phyloP scores from a whole-genome alignment of 805 yeast species.

The Zygosaccharomyces bisporus region DNA sequence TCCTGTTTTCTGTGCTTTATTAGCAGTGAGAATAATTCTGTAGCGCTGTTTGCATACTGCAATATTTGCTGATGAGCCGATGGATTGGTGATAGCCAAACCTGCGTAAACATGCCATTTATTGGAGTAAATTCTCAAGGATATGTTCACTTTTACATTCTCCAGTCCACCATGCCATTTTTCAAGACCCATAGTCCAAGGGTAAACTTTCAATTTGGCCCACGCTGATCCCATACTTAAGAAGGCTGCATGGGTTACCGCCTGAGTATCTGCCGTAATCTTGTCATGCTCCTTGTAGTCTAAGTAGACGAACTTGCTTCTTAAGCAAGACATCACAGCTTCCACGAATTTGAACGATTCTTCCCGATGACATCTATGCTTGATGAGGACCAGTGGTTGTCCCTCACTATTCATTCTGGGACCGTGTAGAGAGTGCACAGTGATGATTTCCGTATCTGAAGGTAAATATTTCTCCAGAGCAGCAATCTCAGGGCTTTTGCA shows the following conservation, averaged over 20 bases:
- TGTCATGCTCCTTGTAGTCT: constrained; percentile 86
- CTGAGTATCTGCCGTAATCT: constrained; percentile 96
- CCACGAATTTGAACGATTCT: constrained; percentile 57
- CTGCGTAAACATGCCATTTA: constrained; percentile 98
- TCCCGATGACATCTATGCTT: constrained; percentile 59
- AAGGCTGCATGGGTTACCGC: constrained; percentile 99
- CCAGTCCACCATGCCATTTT: constrained; percentile 90
- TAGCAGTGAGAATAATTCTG: constrained; percentile 81
- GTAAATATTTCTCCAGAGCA: constrained; percentile 76
- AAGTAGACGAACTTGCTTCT: constrained; percentile 73
- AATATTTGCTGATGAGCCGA: constrained; percentile 87
- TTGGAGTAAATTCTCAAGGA: constrained; percentile 86
- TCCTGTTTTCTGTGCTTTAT: constrained; percentile 61
- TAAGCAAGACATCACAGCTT: constrained; percentile 62
- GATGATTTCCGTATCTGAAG: constrained; percentile 76
- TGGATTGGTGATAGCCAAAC: constrained; percentile 92
- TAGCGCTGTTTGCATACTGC: constrained; percentile 82
- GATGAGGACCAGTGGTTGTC: constrained; percentile 89
- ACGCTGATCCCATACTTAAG: constrained; percentile 93
- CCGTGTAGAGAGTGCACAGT: constrained; percentile 94
- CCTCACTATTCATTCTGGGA: constrained; percentile 80
- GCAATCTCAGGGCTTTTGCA: constrained; percentile 87
- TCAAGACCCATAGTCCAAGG: constrained; percentile 65
- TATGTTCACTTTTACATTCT: constrained; percentile 92
- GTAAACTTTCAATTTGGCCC: constrained; percentile 77